These are phyloP conservation scores for Aspergillus heteromorphus DNA, from an alignment of 495 filamentous ascomycete species.

Conservation along the genomic window DNA sequence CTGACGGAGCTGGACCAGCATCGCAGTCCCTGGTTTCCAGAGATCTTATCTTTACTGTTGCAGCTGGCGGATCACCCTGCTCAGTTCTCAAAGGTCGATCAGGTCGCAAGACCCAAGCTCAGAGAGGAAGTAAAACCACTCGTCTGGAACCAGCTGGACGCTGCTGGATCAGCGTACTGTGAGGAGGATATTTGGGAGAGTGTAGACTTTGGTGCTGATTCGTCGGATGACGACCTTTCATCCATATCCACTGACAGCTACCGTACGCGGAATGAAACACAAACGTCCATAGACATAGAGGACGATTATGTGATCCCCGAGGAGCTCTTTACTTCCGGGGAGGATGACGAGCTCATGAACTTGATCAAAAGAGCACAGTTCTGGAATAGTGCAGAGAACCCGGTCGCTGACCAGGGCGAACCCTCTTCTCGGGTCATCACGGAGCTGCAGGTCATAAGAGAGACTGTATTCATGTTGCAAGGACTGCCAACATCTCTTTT, in stretches of 20 bases:
- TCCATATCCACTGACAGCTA: conserved; percentile 29
- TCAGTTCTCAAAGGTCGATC: conserved; percentile 57
- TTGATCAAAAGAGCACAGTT: conserved; percentile 56
- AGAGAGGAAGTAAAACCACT: conserved; percentile 43
- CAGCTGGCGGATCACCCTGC: conserved; percentile 78
- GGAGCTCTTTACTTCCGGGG: conserved; percentile 29
- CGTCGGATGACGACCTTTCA: conserved; percentile 51
- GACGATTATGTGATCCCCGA: conserved; percentile 35
- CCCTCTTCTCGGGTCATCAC: conserved; percentile 50
- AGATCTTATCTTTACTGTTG: conserved; percentile 73
- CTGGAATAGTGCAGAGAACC: conserved; percentile 49
- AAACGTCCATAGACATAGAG: conserved; percentile 18
- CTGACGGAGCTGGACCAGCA: conserved; percentile 52
- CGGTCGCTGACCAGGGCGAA: conserved; percentile 18
- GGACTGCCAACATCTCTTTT: conserved; percentile 75
- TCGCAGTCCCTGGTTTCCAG: conserved; percentile 61
- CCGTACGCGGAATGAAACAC: conserved; percentile 16
- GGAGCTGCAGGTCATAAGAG: conserved; percentile 70
- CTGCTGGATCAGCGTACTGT: conserved; percentile 62
- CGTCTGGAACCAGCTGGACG: conserved; percentile 71
- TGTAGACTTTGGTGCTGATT: conserved; percentile 64
- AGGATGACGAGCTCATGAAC: conserved; percentile 37
- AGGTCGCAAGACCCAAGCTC: conserved; percentile 49
- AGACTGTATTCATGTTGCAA: conserved; percentile 77
- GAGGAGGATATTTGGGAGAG: conserved; percentile 73